Base-by-base conservation (phyloP, 495 filamentous ascomycete species). In the Sordaria brevicollis region DNA sequence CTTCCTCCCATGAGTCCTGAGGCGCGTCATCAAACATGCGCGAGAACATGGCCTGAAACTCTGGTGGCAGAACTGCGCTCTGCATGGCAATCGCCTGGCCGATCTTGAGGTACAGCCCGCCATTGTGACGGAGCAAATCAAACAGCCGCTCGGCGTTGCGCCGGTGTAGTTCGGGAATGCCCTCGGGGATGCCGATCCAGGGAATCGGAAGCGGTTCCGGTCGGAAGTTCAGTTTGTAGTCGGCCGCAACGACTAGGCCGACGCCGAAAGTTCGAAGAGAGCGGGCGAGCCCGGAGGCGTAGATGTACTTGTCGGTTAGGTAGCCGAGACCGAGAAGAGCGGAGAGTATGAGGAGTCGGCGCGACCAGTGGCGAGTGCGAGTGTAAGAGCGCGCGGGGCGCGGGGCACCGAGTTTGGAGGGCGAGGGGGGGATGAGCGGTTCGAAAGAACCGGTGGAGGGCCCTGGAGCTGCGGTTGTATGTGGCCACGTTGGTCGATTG, bases 1-100 rank as follows among this genome's bases (percentile, higher is more conserved):
- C 90, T n/a, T 93, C 91, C 75, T 84, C 84, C 93, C 92, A 97
- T n/a, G 82, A 82, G 76, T 97, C 96, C 85, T 97, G 94, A 31
- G 94, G 93, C 67, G 95, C 96, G 83, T 99, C 95, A 74, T 97
- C 95, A 79, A 99, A 99, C 92, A 99, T 97, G 70, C 89, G 86
- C 38, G 90, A 84, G 76, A 99, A 99, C 92, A 97, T 97, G 71
- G 87, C 86, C 83, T 96, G 93, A 76, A 97, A 97, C 78, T 97
- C 92, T 7, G 93, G 91, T 13, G 95, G 95, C 66, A 99, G 79
- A 43, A 97, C 88, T 2, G 93, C 94, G 67, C 91, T 93, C 83
- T 99, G 95, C 95, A 97, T 99, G 29, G 94, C 95, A 69, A 99
- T 93, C 7, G 95, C 95, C 84, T 99, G 95, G 3, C 95, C 95